Evolutionary conservation across 2,329 filamentous ascomycete species (phyloP).

Genomic region (Microcyclospora pomicola): DNA sequence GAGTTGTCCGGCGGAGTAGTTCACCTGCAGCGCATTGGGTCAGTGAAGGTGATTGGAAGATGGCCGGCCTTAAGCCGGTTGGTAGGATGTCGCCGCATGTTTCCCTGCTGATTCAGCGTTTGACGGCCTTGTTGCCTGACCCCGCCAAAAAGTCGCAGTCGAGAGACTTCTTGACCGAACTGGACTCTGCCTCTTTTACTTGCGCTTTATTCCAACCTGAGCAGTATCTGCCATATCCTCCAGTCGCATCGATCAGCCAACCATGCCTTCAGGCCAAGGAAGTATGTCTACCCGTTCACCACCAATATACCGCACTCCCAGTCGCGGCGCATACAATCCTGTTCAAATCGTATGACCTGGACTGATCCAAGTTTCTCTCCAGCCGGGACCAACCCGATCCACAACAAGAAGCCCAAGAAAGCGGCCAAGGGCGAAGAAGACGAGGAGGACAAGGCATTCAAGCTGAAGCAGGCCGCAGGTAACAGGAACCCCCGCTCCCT

Average conservation of each 20-base stretch:
- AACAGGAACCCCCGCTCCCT: constrained; percentile 24
- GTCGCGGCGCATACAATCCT: background rate
- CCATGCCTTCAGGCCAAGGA: constrained; percentile 39
- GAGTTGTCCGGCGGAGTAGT: too few relatives aligned
- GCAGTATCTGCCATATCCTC: too few relatives aligned
- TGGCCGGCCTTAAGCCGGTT: too few relatives aligned
- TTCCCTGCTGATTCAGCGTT: too few relatives aligned
- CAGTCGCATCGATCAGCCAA: constrained; percentile 4
- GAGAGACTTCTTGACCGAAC: background rate
- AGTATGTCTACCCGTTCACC: constrained; percentile 22
- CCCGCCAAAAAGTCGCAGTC: too few relatives aligned
- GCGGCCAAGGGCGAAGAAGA: constrained; percentile 63
- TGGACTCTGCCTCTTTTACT: background rate
- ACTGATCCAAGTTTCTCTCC: constrained; percentile 2
- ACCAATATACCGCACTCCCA: background rate
- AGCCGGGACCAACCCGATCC: constrained; percentile 41
- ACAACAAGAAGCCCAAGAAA: constrained; percentile 76
- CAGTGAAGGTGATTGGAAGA: too few relatives aligned
- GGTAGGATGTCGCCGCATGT: too few relatives aligned
- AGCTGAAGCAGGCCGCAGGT: constrained; percentile 76
- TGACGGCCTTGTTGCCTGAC: too few relatives aligned
- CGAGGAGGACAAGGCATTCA: constrained; percentile 72
- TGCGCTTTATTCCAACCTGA: background rate
- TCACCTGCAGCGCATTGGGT: too few relatives aligned
- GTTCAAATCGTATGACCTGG: constrained; percentile 3